phyloP scores from a whole-genome alignment of 2,329 filamentous ascomycete genomes.

The Davidsoniella australis region DNA sequence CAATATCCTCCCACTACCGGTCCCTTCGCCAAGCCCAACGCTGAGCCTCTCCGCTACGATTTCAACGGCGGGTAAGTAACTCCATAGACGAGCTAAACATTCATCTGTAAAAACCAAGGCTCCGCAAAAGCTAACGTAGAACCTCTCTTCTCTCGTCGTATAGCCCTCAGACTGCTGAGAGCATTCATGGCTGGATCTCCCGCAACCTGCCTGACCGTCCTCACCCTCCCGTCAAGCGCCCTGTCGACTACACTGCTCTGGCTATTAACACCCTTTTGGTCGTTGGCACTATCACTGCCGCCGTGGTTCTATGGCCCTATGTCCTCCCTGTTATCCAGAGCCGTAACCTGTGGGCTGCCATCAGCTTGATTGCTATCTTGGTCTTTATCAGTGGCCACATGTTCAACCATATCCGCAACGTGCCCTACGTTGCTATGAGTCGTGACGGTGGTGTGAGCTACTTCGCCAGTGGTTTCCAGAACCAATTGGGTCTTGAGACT shows the following conservation, averaged over 20 bases:
- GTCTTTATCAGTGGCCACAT: constrained; percentile 94
- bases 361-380: constrained; percentile 76
- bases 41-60: constrained; percentile 63
- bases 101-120: neutral
- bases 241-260: constrained; percentile 73
- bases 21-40: constrained; percentile 53
- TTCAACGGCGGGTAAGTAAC: constrained; percentile 57
- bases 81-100: neutral
- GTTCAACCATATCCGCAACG: constrained; percentile 97
- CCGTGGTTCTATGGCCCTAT: constrained; percentile 60
- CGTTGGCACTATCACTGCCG: constrained; percentile 50
- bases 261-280: constrained; percentile 49
- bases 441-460: constrained; percentile 76
- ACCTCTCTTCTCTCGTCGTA: neutral
- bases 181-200: constrained; percentile 60
- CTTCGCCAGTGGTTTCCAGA: constrained; percentile 83
- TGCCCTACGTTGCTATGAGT: constrained; percentile 78
- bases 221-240: constrained; percentile 62
- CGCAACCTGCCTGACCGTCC: constrained; percentile 64
- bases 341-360: constrained; percentile 82
- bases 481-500: constrained; percentile 83
- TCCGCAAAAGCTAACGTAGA: constrained; percentile 3
- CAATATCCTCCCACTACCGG: constrained; percentile 70
- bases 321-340: constrained; percentile 68
- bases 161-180: constrained; percentile 59